A percentile compares a stretch with the other conserved stretches of the same genome.
phyloP scores from a whole-genome alignment of 176 grass and related monocot genomes.

The Juncus effusus region DNA sequence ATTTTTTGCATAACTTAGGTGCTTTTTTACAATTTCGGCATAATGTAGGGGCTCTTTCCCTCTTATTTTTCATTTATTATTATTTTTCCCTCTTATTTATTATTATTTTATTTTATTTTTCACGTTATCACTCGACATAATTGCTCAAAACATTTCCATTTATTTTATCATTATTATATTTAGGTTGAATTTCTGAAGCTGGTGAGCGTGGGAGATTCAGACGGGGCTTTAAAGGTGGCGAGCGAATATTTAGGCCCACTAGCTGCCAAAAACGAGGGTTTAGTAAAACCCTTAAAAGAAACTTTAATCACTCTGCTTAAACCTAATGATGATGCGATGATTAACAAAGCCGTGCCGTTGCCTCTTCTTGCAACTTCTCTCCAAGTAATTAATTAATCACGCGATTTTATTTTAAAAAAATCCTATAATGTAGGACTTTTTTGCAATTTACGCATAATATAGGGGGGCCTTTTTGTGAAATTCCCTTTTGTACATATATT shows the following conservation, averaged over 20 bases:
- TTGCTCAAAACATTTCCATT: neutral
- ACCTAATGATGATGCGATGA: constrained; percentile 57
- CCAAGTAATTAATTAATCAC: constrained; percentile 43
- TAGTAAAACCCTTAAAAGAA: constrained; percentile 98
- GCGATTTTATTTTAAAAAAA: too few species aligned
- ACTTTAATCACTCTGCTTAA: constrained; percentile 72
- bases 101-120: neutral
- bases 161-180: constrained; percentile 20
- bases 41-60: too few species aligned
- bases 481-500: too few species aligned
- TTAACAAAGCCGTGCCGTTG: constrained; percentile 47
- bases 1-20: too few species aligned
- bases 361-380: constrained; percentile 83
- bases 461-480: too few species aligned
- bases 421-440: too few species aligned
- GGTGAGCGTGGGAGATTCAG: constrained; percentile 65
- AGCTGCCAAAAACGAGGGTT: constrained; percentile 70
- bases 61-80: too few species aligned
- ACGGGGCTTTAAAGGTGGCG: constrained; percentile 65
- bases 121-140: too few species aligned
- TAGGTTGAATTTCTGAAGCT: constrained; percentile 95
- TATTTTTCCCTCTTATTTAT: neutral
- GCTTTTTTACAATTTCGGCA: too few species aligned
- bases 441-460: too few species aligned
- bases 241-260: constrained; percentile 68